Evolutionary conservation across 1,284 basidiomycete species (phyloP), one percentile per base, ranked within the genome.

Genomic region (Ceratobasidium sp.): DNA sequence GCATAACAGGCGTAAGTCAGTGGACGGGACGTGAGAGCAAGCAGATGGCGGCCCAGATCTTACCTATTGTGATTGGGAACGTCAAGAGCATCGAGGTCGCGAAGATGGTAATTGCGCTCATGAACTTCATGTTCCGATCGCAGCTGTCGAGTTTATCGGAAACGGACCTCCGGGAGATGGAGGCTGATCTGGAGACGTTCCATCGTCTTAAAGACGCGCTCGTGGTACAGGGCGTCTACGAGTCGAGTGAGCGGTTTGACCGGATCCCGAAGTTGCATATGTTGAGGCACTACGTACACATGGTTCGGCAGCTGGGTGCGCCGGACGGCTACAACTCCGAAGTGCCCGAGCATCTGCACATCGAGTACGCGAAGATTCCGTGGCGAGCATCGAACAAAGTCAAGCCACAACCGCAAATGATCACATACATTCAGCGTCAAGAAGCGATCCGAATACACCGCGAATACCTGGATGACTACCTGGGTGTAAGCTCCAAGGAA

Each of bases 11-110:
- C 12, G 15, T 49, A 2, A 49, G 44, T 12, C 83, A 83, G 63
- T 83, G 82, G 81, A 84, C 85, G 3, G 84, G 85, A 0, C 80
- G 60, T 1, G 72, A 75, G 58, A 75, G 72, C 49, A 75, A 75
- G n/a, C 20, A 75, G 26, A 53, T 75, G 44, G 15, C 39, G 4
- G 28, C 18, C 15, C 60, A 75, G 13, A 13, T 64, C 71, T 46
- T 73, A 63, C 71, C 58, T 23, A 15, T 49, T 0, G 71, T 73
- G 23, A 9, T 20, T 39, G 6, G 72, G 60, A 18, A 46, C 63
- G 23, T 18, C 64, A 23, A n/a, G 4, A 7, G 23, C 58, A 20
- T 40, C 6, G 60, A 75, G 18, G 12, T 64, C 1, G n/a, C 44
- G 13, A 13, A 53, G 26, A 44, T 75, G 12, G 46, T 64, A 0